A percentile compares a stretch with the other conserved stretches of the same genome.
These are phyloP conservation scores for Melaleuca quinquenervia DNA, from an alignment of 345 rosid genomes.

Conservation along the genomic window DNA sequence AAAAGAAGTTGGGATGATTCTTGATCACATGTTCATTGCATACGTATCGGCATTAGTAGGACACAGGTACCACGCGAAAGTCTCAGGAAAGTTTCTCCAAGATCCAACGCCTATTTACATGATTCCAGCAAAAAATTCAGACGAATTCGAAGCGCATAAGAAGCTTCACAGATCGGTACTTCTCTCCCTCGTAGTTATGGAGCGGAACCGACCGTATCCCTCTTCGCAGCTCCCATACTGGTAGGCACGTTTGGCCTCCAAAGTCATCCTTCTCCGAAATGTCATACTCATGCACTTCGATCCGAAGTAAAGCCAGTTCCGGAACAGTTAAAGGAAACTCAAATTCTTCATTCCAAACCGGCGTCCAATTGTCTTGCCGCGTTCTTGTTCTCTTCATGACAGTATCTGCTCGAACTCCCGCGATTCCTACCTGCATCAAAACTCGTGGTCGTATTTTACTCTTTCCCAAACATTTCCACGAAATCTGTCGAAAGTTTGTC, in stretches of 20 bases:
- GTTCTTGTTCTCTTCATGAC: conserved; percentile 40
- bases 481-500: not conserved
- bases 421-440: conserved; percentile 54
- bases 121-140: not conserved
- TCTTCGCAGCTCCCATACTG: conserved; percentile 49
- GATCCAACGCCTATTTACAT: not conserved
- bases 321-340: conserved; percentile 86
- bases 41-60: not conserved
- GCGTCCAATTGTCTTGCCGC: conserved; percentile 68
- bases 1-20: not conserved
- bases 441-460: not conserved
- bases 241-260: conserved; percentile 81
- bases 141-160: conserved; percentile 1
- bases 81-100: not conserved
- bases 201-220: conserved; percentile 75
- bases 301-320: conserved; percentile 63
- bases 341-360: conserved; percentile 69
- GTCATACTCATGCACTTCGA: conserved; percentile 89
- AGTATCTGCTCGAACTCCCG: conserved; percentile 70
- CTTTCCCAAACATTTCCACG: not conserved
- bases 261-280: conserved; percentile 61
- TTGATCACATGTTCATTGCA: not conserved
- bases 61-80: not conserved
- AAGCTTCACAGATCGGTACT: conserved; percentile 24
- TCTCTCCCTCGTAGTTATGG: conserved; percentile 30